phyloP scores from a whole-genome alignment of 2,329 filamentous ascomycete genomes.

The Fusarium pseudograminearum region DNA sequence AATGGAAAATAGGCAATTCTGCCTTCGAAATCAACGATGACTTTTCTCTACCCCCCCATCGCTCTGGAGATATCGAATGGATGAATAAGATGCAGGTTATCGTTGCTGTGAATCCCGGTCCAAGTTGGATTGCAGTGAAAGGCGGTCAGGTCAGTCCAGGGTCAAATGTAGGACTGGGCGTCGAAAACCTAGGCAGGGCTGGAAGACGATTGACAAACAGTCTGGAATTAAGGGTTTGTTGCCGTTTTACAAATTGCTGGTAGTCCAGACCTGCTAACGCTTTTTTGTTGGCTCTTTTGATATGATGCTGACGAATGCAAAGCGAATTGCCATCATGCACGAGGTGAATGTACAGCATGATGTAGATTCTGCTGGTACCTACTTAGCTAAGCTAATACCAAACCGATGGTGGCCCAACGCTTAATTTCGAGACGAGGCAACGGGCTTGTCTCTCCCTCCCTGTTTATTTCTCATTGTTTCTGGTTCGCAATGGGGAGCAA shows the following conservation, averaged over 20 bases:
- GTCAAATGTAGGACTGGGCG: not conserved
- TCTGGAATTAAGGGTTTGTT: not conserved
- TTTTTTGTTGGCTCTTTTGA: not conserved
- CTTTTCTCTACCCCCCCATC: not conserved
- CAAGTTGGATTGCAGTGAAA: constrained; percentile 5
- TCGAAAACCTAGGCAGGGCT: constrained; percentile 9
- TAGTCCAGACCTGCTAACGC: not conserved
- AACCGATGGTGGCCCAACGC: not conserved
- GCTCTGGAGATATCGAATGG: not conserved
- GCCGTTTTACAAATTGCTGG: not conserved
- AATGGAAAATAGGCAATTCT: not conserved
- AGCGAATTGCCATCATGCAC: not conserved
- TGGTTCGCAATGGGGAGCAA: not conserved
- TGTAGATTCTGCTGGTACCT: not conserved
- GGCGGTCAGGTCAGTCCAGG: constrained; percentile 15
- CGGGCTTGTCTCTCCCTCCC: not conserved
- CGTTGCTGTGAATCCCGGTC: not conserved
- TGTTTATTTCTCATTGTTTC: not conserved
- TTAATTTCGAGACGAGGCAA: not conserved
- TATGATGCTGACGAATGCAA: not conserved
- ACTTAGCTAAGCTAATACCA: not conserved
- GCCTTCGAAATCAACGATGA: not conserved
- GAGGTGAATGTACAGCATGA: not conserved
- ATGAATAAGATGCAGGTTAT: not conserved
- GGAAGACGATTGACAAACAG: not conserved